Base-by-base conservation (phyloP, 2,329 filamentous ascomycete species). In the Colletotrichum cuscutae region DNA sequence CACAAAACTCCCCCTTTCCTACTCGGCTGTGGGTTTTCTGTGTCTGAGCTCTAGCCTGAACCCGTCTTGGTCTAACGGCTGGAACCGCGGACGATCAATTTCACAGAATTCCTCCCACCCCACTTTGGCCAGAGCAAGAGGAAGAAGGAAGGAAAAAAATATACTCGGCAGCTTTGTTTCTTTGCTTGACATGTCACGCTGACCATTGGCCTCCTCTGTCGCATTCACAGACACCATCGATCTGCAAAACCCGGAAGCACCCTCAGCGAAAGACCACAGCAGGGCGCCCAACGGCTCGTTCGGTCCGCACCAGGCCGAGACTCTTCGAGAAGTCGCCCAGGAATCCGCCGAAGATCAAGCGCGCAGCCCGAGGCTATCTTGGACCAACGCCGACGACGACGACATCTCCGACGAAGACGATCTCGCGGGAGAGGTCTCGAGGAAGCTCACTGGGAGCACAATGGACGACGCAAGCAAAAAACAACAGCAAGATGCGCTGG, bases 291-390 rank as follows among this genome's bases (percentile, higher is more conserved):
- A 57, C 37, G 71, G 68, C 28, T 63, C 68, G 12, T 85, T 93
- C 79, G 93, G 92, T 76, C 91, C 94, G 57, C 95, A 98, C 81
- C 95, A 98, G 84, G 93, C 95, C 77, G 91, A 94, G 78, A 93
- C 95, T 22, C 87, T 98, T 75, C 92, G 94, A 78, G 93, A 94
- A 80, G 93, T 95, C 69, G 90, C 92, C 75, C 90, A 94, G 79
- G 94, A 97, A 80, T 88, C 90, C 63, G 91, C 90, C 76, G 91
- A 95, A 80, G 93, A 97, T 80, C 89, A 94, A 78, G 85, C 88
- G 73, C 88, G 88, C 74, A 92, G 89, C 77, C 91, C 92, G 56
- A 86, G 88, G 73, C 82, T 93, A 63, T 92, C 91, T 72, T 88
- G 83, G 87, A 79, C 80, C 77, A 81, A 82, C 77, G 80, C 80